These are phyloP conservation scores for Phialocephala sp. DNA, from an alignment of 2,329 filamentous ascomycete genomes.

Conservation along the genomic window DNA sequence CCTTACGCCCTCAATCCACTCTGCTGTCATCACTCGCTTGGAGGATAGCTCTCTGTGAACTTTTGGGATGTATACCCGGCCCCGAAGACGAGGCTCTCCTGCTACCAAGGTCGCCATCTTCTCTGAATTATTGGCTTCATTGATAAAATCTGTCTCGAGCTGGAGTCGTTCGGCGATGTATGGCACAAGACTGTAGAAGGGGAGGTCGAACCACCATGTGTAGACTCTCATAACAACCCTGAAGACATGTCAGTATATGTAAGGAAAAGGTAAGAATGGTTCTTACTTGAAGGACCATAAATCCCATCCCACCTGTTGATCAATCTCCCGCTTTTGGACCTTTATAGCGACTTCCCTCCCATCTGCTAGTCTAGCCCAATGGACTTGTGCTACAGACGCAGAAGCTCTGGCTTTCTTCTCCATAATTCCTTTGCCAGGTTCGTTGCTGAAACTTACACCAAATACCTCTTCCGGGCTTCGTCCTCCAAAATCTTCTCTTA, in stretches of 20 bases:
- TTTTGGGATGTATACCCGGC: constrained; percentile 85
- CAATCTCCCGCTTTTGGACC: constrained; percentile 95
- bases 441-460: constrained; percentile 79
- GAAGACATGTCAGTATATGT: constrained; percentile 8
- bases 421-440: constrained; percentile 67
- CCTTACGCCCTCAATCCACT: constrained; percentile 96
- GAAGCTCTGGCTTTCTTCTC: constrained; percentile 70
- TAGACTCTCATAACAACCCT: constrained; percentile 83
- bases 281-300: constrained; percentile 62
- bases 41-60: constrained; percentile 85
- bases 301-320: constrained; percentile 90
- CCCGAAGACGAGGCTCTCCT: constrained; percentile 75
- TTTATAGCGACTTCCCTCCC: constrained; percentile 94
- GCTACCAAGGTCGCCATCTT: constrained; percentile 80
- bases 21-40: constrained; percentile 85
- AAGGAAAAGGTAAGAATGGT: background rate
- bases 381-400: constrained; percentile 94
- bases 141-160: constrained; percentile 92
- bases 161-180: constrained; percentile 92
- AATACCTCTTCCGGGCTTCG: constrained; percentile 89
- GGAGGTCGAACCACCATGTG: constrained; percentile 89
- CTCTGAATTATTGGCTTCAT: constrained; percentile 88
- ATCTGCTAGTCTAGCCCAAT: constrained; percentile 87
- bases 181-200: constrained; percentile 86
- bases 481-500: constrained; percentile 87